These are phyloP conservation scores for Hypoxylon sp. DNA, from an alignment of 2,329 filamentous ascomycete species.

Conservation along the genomic window DNA sequence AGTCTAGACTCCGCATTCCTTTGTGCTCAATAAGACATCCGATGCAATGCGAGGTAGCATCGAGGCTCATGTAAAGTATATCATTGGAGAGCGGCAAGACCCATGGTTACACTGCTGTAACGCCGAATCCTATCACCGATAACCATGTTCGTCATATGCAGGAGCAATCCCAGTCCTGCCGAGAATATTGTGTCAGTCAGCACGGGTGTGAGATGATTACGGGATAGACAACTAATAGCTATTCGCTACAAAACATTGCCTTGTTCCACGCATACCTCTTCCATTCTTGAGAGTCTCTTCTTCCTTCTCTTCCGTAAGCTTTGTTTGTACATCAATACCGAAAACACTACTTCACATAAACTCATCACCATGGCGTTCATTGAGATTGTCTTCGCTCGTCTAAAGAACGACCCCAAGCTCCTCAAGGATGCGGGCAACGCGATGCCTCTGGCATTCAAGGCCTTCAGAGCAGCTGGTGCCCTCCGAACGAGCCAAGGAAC, in stretches of 20 bases:
- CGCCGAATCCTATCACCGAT: not conserved
- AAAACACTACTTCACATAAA: not conserved
- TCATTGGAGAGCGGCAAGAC: not conserved
- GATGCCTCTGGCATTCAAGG: conserved; percentile 8
- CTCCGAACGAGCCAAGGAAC: conserved; percentile 13
- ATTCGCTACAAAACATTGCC: no score
- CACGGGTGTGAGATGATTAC: not conserved
- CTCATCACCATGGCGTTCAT: conserved; percentile 27
- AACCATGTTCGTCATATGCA: not conserved
- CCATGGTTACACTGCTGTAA: not conserved
- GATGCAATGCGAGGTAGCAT: no score
- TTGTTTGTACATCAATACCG: not conserved
- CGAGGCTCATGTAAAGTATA: not conserved
- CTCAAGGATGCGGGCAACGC: conserved; percentile 6
- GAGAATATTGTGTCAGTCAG: no score
- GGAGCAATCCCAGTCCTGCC: no score
- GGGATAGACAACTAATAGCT: not conserved
- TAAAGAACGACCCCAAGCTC: conserved; percentile 26
- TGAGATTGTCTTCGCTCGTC: conserved; percentile 27
- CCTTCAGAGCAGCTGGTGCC: conserved; percentile 17
- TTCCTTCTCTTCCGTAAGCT: not conserved
- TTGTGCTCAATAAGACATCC: conserved; percentile 1
- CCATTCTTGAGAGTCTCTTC: no score
- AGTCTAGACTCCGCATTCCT: conserved; percentile 16
- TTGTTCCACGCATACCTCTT: no score